These are phyloP conservation scores for Paraphaeosphaeria minitans DNA, from an alignment of 2,329 filamentous ascomycete genomes.

Conservation along the genomic window DNA sequence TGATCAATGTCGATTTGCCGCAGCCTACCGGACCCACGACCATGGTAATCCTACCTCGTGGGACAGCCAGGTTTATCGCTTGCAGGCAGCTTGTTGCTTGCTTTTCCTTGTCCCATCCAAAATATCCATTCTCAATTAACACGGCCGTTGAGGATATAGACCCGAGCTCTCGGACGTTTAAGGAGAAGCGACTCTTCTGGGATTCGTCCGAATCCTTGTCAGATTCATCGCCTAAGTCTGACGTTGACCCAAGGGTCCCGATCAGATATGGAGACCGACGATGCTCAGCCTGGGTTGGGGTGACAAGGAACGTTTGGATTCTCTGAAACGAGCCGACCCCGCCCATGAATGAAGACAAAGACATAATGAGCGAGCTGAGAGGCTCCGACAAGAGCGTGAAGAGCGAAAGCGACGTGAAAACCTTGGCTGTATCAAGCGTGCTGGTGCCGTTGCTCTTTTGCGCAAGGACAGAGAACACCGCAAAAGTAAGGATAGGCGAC, in stretches of 20 bases:
- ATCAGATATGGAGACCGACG: slow-evolving; percentile 29
- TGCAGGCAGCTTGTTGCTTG: slow-evolving; percentile 46
- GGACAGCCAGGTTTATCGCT: slow-evolving; percentile 49
- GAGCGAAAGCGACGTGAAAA: slow-evolving; percentile 55
- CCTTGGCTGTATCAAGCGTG: slow-evolving; percentile 48
- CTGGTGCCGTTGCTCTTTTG: slow-evolving; percentile 37
- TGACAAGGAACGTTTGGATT: slow-evolving; percentile 54
- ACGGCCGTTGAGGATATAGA: slow-evolving; percentile 37
- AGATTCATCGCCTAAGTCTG: slow-evolving; percentile 25
- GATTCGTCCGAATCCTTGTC: slow-evolving; percentile 34
- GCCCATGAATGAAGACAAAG: slow-evolving; percentile 51
- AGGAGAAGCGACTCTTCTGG: slow-evolving; percentile 30
- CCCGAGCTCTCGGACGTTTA: slow-evolving; percentile 27
- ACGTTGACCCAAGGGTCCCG: slow-evolving; percentile 24
- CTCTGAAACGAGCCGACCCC: slow-evolving; percentile 54
- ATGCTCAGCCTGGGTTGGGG: slow-evolving; percentile 23
- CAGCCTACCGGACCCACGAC: slow-evolving; percentile 58
- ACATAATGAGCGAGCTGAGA: slow-evolving; percentile 53
- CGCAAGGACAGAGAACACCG: slow-evolving; percentile 51
- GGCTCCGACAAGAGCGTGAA: slow-evolving; percentile 55
- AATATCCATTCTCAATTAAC: slow-evolving; percentile 52
- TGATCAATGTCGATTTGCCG: slow-evolving; percentile 58
- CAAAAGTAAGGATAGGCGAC: slow-evolving; percentile 54
- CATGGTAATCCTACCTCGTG: slow-evolving; percentile 53
- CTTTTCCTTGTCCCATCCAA: slow-evolving; percentile 54